Evolutionary conservation across 2,329 filamentous ascomycete species (phyloP), one percentile per base, ranked within the genome.

Genomic region (Venturia aucupariae): DNA sequence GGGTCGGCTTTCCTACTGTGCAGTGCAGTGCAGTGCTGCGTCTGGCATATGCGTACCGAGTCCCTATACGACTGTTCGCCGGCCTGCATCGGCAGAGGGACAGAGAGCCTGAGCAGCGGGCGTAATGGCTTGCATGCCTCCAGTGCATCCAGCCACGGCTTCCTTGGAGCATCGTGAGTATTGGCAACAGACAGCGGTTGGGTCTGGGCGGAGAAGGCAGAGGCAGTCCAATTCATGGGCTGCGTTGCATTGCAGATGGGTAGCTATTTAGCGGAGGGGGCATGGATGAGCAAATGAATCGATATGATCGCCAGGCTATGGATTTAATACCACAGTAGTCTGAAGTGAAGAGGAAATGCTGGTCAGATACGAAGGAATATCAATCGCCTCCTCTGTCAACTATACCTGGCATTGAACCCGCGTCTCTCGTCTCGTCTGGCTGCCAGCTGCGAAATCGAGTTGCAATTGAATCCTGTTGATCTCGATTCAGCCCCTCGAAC

Each of bases 401-500:
- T 32, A 19, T n/a, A 35, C 51, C 30, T 57, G 51, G 15, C 30
- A 3, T 5, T 35, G 13, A 4, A n/a, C 11, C 51, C 35, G 27
- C 15, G 35, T 57, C 30, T 51, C 24, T n/a, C n/a, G n/a, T n/a
- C n/a, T n/a, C n/a, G 44, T 46, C 13, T 27, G 46, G 22, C 46
- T 41, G 39, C 39, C 10, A 10, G 35, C 39, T 6, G 11, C 7
- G 19, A 46, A 46, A 4, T 22, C n/a, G n/a, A n/a, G n/a, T n/a
- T n/a, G n/a, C n/a, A n/a, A n/a, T 51, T 27, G 46, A 22, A 10
- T 1, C 46, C n/a, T n/a, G 46, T 51, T 51, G 46, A 30, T 51
- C 46, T 51, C 46, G 44, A 48, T 24, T 48, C 44, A 48, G 44
- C 44, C 44, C 44, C 51, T 55, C 51, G n/a, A 55, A 55, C 51